Evolutionary conservation across 768 basidiomycete species (phyloP), one percentile per base, ranked within the genome.

Genomic region (Rhizopogon vulgaris): DNA sequence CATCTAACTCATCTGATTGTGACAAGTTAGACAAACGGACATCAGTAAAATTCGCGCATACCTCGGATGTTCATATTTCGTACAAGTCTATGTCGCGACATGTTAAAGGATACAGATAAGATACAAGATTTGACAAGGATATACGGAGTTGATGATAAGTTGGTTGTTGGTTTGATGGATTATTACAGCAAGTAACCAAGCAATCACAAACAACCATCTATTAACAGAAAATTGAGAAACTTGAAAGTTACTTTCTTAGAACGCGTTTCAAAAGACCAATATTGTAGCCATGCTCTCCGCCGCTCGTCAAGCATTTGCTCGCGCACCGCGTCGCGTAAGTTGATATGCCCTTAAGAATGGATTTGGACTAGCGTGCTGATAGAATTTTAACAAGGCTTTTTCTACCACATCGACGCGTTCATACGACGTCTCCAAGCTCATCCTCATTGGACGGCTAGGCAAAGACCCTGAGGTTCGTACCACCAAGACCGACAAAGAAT

Each of bases 31-130:
- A 22, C 11, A 30, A 27, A 4, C 2, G 15, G 2, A 4, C 14
- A 46, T 22, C 18, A 34, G 14, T 4, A 3, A 11, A 27, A 1
- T 47, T 45, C 10, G 36, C 28, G 52, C 68, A 27, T 41, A 85
- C 88, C 85, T 52, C 82, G 74, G 38, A 96, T 73, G 67, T 96
- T 83, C 27, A 98, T 72, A 70, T 94, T 93, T 56, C 89, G 78
- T 57, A 97, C 77, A 69, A 85, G 80, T 63, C 94, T 84, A 70
- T 98, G 96, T 67, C 96, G 78, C 5, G 95, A 97, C 93, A 97
- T 93, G 52, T 49, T 68, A 51, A 18, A 57, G 43, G 47, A 30
- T 54, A 37, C 41, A 49, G 39, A 55, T 32, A 38, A 32, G 49
- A 39, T 52, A 52, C 24, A 51, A 18, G 51, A 53, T 52, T 50